Base-by-base conservation (phyloP, 2,329 filamentous ascomycete genomes). In the Hymenotorrendiella dingleyae region DNA sequence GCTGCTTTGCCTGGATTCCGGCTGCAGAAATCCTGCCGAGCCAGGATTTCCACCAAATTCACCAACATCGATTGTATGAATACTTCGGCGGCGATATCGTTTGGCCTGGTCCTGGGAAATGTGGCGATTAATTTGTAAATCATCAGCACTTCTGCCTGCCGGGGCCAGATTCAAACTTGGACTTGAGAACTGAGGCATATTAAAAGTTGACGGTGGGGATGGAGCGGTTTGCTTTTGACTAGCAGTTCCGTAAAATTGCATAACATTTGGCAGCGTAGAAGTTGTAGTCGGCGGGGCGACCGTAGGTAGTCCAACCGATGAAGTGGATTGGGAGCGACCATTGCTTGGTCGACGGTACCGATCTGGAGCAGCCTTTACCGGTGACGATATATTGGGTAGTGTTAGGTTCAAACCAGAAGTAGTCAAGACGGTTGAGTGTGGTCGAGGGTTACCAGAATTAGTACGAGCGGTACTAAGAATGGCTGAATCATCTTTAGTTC, bases 31-130 rank as follows among this genome's bases (percentile, higher is more conserved):
- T 41, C 44, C 53, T 46, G 34, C 37, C 19, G 48, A 32, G 28
- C 43, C 24, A 23, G 38, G 11, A 48, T 40, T 42, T 20, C 28
- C 43, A 40, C 30, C 29, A 21, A 47, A 52, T 12, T 58, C 49
- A 27, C 36, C 47, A 40, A 47, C 65, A 52, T 75, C 71, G 47
- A 83, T 67, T 43, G 79, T 83, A 52, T 86, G 86, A 67, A 94
- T 77, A 65, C 89, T 96, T 53, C 89, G 80, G 59, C 89, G 80
- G 55, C 89, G 76, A 64, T 89, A 84, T 59, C 86, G 76, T 64
- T 84, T 88, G 8, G 81, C 76, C 26, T 84, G 74, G 21, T 91
- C 87, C 14, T 76, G 64, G n/a, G 67, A 62, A 20, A 70, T 62
- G 42, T 72, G 70, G 44, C 71, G 78, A 55, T 73, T 70, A 46